Percentiles rank a stretch among this genome's conserved stretches.
phyloP scores from a whole-genome alignment of 306 rosid genomes.

The Trichosanthes cucumerina region DNA sequence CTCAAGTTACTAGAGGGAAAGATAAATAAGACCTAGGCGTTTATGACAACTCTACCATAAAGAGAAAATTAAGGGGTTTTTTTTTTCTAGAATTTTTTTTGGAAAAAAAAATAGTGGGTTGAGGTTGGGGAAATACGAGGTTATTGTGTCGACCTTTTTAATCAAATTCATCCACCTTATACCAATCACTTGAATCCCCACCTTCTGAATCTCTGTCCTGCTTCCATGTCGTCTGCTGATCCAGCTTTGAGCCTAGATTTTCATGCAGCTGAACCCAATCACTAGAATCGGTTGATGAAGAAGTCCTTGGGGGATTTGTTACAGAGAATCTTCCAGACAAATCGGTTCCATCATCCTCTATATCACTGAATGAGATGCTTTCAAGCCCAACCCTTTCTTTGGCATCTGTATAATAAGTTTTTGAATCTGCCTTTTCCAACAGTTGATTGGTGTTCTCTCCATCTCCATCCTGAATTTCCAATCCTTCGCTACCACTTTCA shows the following conservation, averaged over 20 bases:
- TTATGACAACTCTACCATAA: not conserved
- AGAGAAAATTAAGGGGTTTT: not conserved
- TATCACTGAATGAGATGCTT: constrained; percentile 73
- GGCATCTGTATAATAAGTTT: constrained; percentile 25
- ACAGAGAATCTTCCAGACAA: constrained; percentile 34
- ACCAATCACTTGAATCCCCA: constrained; percentile 82
- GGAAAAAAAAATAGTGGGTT: not conserved
- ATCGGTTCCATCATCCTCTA: constrained; percentile 49
- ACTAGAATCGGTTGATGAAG: constrained; percentile 50
- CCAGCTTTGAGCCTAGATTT: constrained; percentile 24
- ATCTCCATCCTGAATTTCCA: constrained; percentile 31
- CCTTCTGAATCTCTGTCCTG: constrained; percentile 57
- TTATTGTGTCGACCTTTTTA: constrained; percentile 20
- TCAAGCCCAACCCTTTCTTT: constrained; percentile 33
- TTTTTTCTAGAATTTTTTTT: not conserved
- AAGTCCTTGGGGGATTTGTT: constrained; percentile 22
- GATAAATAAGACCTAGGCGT: not conserved
- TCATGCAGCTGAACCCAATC: constrained; percentile 73
- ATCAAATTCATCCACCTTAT: constrained; percentile 51
- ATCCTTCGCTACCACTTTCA: constrained; percentile 21
- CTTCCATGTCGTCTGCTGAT: constrained; percentile 18
- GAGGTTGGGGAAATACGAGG: not conserved
- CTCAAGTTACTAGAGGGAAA: not conserved
- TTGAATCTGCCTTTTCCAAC: constrained; percentile 37
- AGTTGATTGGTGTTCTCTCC: constrained; percentile 28